Conservation (phyloP, 1,284 basidiomycete species). For the Polyporus tsugae region DNA sequence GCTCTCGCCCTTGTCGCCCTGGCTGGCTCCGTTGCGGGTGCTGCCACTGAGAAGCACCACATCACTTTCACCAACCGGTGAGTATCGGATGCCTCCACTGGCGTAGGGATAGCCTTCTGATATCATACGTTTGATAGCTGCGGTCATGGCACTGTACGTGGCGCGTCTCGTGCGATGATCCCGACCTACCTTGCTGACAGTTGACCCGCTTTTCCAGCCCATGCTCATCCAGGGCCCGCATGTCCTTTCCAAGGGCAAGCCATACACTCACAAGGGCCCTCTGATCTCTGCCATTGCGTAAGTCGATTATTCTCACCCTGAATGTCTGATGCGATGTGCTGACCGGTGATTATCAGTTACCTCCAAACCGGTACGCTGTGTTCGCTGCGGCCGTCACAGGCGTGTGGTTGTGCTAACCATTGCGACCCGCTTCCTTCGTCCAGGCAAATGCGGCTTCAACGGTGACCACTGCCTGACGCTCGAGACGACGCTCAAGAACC, state of each 20-base stretch:
- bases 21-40: slow-evolving; percentile 36
- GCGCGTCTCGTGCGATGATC: not conserved
- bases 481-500: slow-evolving; percentile 54
- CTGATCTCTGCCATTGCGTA: slow-evolving; percentile 46
- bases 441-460: slow-evolving; percentile 47
- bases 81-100: slow-evolving; percentile 20
- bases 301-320: slow-evolving; percentile 14
- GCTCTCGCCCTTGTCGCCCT: slow-evolving; percentile 38
- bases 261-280: slow-evolving; percentile 42
- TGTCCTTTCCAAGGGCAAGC: slow-evolving; percentile 44
- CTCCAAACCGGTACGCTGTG: slow-evolving; percentile 40
- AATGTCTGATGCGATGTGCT: not conserved
- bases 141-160: slow-evolving; percentile 47
- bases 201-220: slow-evolving; percentile 37
- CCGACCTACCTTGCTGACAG: not conserved
- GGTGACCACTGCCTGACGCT: slow-evolving; percentile 53
- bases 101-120: slow-evolving; percentile 9
- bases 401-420: not conserved
- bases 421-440: not conserved
- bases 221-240: slow-evolving; percentile 43
- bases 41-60: slow-evolving; percentile 44
- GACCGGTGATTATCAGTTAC: slow-evolving; percentile 33
- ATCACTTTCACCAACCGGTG: slow-evolving; percentile 48
- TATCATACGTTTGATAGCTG: slow-evolving; percentile 37
- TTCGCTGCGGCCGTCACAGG: not conserved